These are phyloP conservation scores for Pichia rugopelliculosa DNA, from an alignment of 805 yeast genomes.

Conservation along the genomic window DNA sequence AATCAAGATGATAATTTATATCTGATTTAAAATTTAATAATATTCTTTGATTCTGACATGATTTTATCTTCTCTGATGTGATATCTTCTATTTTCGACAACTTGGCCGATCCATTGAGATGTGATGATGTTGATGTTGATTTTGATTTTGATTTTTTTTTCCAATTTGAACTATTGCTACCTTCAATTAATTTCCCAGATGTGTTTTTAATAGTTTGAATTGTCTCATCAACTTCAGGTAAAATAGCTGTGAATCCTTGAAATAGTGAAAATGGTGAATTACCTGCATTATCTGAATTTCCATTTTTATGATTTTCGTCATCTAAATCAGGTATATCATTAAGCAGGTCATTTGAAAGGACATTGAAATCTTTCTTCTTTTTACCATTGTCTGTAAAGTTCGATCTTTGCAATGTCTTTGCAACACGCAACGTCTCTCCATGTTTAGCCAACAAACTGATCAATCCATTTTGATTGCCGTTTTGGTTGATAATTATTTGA, in stretches of 20 bases:
- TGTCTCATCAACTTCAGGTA: conserved; percentile 43
- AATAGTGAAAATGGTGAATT: conserved; percentile 41
- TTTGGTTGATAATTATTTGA: conserved; percentile 6
- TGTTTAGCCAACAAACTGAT: conserved; percentile 9
- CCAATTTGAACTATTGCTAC: neutral
- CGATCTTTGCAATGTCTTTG: conserved; percentile 1
- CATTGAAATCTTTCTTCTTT: conserved; percentile 35
- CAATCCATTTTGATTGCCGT: conserved; percentile 1
- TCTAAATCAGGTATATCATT: conserved; percentile 39
- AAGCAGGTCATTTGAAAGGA: conserved; percentile 57
- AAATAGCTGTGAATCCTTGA: conserved; percentile 62
- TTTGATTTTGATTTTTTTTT: no score
- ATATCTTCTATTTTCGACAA: conserved; percentile 27
- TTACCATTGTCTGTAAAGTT: conserved; percentile 6
- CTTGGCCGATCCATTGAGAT: neutral
- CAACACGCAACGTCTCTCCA: conserved; percentile 4
- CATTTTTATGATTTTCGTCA: neutral
- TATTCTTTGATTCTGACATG: conserved; percentile 32
- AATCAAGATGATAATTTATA: conserved; percentile 41
- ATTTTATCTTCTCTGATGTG: conserved; percentile 34
- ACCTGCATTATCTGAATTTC: neutral
- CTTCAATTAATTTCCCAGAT: conserved; percentile 2
- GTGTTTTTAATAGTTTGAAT: conserved; percentile 17
- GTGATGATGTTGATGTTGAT: neutral
- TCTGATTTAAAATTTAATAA: conserved; percentile 31